Percentiles rank a stretch among this genome's conserved stretches.
Conservation (phyloP, 1,284 basidiomycete genomes). For the Apiotrichum laibachii region DNA sequence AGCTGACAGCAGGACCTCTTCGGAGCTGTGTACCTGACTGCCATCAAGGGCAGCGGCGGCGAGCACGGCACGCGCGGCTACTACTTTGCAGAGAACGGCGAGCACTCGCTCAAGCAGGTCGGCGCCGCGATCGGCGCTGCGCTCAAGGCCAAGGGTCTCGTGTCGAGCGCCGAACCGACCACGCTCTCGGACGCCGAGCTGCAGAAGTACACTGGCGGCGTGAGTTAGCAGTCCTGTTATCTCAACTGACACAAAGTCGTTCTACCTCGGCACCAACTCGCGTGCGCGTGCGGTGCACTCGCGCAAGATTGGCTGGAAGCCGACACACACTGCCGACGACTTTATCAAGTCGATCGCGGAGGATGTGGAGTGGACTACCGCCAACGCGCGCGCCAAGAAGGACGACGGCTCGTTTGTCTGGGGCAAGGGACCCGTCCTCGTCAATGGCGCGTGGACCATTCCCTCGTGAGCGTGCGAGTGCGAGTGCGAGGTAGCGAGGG, state of each 20-base stretch:
- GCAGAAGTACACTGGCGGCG: constrained; percentile 29
- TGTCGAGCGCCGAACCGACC: constrained; percentile 35
- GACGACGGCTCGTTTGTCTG: constrained; percentile 10
- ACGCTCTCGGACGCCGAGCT: constrained; percentile 43
- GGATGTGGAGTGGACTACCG: constrained; percentile 13
- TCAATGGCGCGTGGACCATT: constrained; percentile 11
- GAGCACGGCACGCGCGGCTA: constrained; percentile 44
- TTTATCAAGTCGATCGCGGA: constrained; percentile 27
- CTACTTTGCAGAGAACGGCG: constrained; percentile 48
- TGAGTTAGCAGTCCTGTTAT: background rate
- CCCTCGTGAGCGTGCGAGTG: background rate
- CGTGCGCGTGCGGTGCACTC: constrained; percentile 57
- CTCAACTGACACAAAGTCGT: constrained; percentile 15
- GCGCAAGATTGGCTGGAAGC: constrained; percentile 56
- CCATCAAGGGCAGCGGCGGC: constrained; percentile 28
- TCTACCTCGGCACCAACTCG: constrained; percentile 59
- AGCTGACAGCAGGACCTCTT: constrained; percentile 27
- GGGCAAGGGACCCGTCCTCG: constrained; percentile 1
- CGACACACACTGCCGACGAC: constrained; percentile 31
- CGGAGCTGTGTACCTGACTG: constrained; percentile 31
- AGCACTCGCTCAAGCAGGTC: constrained; percentile 41
- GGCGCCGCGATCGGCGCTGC: constrained; percentile 39
- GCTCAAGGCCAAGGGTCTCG: constrained; percentile 18
- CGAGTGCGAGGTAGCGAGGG: background rate
- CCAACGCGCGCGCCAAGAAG: constrained; percentile 8